phyloP scores from a whole-genome alignment of 2,329 filamentous ascomycete genomes.

The Talaromyces sp. region DNA sequence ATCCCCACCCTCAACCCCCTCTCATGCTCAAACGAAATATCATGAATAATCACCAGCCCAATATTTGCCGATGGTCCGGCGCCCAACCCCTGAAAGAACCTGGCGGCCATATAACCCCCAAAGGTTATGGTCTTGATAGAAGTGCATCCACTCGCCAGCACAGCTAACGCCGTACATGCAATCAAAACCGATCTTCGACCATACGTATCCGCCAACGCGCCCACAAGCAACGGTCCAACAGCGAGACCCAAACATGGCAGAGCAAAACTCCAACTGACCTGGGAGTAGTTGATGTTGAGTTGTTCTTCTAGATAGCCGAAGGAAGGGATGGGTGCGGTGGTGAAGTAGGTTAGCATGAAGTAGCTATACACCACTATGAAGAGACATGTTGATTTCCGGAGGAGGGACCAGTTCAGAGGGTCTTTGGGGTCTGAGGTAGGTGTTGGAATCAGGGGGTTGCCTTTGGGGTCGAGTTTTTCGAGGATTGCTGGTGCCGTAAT shows the following conservation, averaged over 20 bases:
- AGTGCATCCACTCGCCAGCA: constrained; percentile 45
- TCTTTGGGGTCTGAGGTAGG: constrained; percentile 4
- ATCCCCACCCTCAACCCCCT: constrained; percentile 56
- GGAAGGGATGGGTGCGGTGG: constrained; percentile 57
- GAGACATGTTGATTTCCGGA: constrained; percentile 11
- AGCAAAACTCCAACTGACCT: constrained; percentile 58
- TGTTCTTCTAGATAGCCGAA: constrained; percentile 52
- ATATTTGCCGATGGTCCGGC: constrained; percentile 56
- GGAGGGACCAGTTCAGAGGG: constrained; percentile 6
- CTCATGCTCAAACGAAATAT: constrained; percentile 59
- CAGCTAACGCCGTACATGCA: constrained; percentile 43
- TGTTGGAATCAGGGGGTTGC: neutral
- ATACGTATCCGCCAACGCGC: constrained; percentile 52
- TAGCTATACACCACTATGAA: constrained; percentile 39
- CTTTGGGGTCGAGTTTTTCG: constrained; percentile 1
- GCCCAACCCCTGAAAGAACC: constrained; percentile 60
- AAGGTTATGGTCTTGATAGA: constrained; percentile 40
- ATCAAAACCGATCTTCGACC: constrained; percentile 54
- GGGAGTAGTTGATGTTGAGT: constrained; percentile 46
- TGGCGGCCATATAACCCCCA: constrained; percentile 55
- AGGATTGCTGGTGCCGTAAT: neutral
- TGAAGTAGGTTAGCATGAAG: constrained; percentile 60
- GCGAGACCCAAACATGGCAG: constrained; percentile 53
- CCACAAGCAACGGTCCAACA: constrained; percentile 53
- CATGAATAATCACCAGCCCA: constrained; percentile 55